Conservation (phyloP, 1,284 basidiomycete genomes). For the Irpex lacteus region DNA sequence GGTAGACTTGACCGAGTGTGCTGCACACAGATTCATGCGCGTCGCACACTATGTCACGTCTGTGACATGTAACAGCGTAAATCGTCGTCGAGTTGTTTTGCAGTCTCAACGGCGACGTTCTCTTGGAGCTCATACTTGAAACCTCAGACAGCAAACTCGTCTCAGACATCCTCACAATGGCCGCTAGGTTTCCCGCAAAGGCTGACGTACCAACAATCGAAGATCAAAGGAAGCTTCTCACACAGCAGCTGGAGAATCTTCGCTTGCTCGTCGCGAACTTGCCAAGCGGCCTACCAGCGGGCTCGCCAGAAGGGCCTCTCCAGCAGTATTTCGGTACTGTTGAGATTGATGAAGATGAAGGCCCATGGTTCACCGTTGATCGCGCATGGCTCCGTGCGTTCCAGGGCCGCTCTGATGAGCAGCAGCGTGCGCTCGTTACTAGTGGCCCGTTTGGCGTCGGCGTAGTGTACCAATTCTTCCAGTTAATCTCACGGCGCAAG, state of each 20-base stretch:
- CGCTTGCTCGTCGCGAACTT: slow-evolving; percentile 1
- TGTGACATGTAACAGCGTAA: no score
- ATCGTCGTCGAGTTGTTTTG: no score
- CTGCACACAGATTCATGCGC: no score
- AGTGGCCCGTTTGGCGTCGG: not conserved
- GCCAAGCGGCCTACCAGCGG: not conserved
- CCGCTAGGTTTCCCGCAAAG: no score
- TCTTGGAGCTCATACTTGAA: no score
- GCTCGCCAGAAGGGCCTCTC: not conserved
- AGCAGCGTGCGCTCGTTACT: slow-evolving; percentile 1
- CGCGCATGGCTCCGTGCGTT: slow-evolving; percentile 8
- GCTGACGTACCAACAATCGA: no score
- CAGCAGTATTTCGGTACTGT: not conserved
- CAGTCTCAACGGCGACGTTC: no score
- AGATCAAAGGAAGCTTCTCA: not conserved
- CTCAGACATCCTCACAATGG: no score
- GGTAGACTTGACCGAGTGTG: no score
- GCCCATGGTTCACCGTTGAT: slow-evolving; percentile 9
- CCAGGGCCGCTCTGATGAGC: slow-evolving; percentile 1
- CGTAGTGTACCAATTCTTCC: not conserved
- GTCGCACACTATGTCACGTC: no score
- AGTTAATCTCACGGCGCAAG: no score
- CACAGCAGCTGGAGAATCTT: not conserved
- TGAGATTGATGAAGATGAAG: slow-evolving; percentile 3
- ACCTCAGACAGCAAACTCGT: no score